phyloP scores from a whole-genome alignment of 768 basidiomycete genomes.

The Calocera cornea region DNA sequence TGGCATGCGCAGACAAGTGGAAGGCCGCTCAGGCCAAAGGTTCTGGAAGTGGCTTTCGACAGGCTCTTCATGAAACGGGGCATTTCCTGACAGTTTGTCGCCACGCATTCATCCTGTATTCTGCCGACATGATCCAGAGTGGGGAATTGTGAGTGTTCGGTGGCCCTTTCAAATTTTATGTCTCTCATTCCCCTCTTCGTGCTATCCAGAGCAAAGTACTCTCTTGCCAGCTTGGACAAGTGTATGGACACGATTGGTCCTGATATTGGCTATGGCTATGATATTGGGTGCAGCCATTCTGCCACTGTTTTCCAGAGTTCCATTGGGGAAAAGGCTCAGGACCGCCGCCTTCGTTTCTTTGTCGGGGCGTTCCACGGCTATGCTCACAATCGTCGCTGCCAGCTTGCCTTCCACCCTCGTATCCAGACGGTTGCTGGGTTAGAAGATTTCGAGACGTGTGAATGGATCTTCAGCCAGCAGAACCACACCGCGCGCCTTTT shows the following conservation, averaged over 20 bases:
- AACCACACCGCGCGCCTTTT: constrained; percentile 19
- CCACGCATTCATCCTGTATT: constrained; percentile 3
- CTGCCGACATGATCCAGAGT: constrained; percentile 7
- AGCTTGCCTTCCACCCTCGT: constrained; percentile 24
- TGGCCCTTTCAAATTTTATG: too few relatives aligned
- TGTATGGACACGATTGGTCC: not conserved
- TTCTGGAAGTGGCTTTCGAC: not conserved
- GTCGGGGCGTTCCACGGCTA: constrained; percentile 4
- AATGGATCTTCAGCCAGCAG: constrained; percentile 25
- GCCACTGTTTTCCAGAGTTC: constrained; percentile 1
- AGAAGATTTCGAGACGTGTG: constrained; percentile 26
- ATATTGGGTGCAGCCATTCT: constrained; percentile 1
- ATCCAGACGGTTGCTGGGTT: constrained; percentile 23
- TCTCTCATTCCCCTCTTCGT: too few relatives aligned
- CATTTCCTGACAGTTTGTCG: constrained; percentile 5
- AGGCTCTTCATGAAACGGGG: constrained; percentile 4
- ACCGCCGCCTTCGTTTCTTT: not conserved
- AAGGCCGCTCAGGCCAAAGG: not conserved
- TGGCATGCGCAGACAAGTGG: not conserved
- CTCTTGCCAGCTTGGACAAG: not conserved
- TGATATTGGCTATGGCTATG: constrained; percentile 2
- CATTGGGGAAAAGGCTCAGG: not conserved
- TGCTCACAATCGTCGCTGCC: constrained; percentile 18
- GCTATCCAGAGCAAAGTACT: not conserved
- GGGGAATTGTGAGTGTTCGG: not conserved